phyloP scores from a whole-genome alignment of 2,329 filamentous ascomycete species.

The Geoglossum cookeanum region DNA sequence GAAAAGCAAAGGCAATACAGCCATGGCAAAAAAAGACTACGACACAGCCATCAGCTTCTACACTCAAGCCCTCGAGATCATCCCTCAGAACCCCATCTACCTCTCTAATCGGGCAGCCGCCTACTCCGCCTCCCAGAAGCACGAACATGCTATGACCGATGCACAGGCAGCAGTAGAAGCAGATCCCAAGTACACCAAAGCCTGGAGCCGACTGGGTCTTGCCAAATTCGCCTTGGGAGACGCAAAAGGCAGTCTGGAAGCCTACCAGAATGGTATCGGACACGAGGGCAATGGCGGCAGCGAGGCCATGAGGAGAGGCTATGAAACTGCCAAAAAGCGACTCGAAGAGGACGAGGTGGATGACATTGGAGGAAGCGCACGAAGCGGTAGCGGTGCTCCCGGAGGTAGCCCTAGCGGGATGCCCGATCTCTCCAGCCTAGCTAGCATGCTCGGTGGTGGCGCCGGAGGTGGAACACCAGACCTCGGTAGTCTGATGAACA shows the following conservation, averaged over 20 bases:
- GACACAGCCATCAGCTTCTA: constrained; percentile 64
- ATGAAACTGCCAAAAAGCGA: constrained; percentile 66
- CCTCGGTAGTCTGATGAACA: constrained; percentile 73
- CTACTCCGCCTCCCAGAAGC: constrained; percentile 67
- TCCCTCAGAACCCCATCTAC: constrained; percentile 83
- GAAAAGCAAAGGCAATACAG: constrained; percentile 81
- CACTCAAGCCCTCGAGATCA: constrained; percentile 62
- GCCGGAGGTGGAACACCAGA: constrained; percentile 54
- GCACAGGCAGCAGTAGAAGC: constrained; percentile 76
- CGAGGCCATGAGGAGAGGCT: constrained; percentile 94
- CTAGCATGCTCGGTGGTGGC: constrained; percentile 51
- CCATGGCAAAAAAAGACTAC: constrained; percentile 93
- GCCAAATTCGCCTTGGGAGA: constrained; percentile 85
- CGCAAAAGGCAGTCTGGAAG: constrained; percentile 79
- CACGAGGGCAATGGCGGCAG: constrained; percentile 85
- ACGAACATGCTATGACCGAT: constrained; percentile 67
- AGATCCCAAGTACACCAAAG: constrained; percentile 91
- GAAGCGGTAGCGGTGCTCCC: constrained; percentile 14
- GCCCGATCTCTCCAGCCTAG: constrained; percentile 52
- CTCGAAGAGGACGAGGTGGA: constrained; percentile 57
- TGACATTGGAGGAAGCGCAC: constrained; percentile 29
- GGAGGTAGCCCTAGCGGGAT: constrained; percentile 39
- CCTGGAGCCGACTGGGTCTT: constrained; percentile 83
- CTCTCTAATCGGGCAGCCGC: constrained; percentile 94
- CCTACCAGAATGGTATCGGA: constrained; percentile 83